A percentile compares a stretch with the other conserved stretches of the same genome.
These are phyloP conservation scores for Saccharomycopsis phalli DNA, from an alignment of 1,139 yeast genomes.

Conservation along the genomic window DNA sequence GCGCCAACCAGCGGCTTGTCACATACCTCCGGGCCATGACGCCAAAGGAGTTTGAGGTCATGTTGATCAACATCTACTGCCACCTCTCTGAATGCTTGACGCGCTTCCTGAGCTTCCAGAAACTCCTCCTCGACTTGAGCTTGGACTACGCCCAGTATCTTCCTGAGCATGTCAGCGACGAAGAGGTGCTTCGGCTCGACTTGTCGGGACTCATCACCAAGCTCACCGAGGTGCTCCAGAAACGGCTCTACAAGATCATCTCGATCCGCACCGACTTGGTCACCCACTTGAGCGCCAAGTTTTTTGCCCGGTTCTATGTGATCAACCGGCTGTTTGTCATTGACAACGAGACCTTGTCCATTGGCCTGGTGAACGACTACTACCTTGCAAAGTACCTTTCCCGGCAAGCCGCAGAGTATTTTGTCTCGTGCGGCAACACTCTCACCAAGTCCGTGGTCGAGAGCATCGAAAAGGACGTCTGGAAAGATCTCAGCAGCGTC, in stretches of 20 bases:
- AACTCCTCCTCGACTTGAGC: conserved; percentile 64
- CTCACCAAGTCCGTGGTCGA: conserved; percentile 29
- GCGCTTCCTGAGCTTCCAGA: conserved; percentile 71
- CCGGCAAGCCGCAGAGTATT: conserved; percentile 15
- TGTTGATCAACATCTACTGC: conserved; percentile 56
- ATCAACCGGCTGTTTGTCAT: conserved; percentile 61
- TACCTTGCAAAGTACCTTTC: conserved; percentile 14
- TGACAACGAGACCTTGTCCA: conserved; percentile 66
- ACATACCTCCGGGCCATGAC: conserved; percentile 53
- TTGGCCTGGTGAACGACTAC: conserved; percentile 4
- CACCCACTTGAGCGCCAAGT: conserved; percentile 36
- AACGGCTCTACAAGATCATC: conserved; percentile 68
- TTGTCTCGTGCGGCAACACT: conserved; percentile 18
- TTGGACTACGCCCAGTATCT: conserved; percentile 40
- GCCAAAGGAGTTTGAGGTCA: conserved; percentile 62
- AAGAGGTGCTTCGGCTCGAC: conserved; percentile 47
- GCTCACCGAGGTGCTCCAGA: conserved; percentile 66
- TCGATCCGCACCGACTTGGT: conserved; percentile 71
- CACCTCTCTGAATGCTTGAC: conserved; percentile 65
- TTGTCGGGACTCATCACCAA: conserved; percentile 45
- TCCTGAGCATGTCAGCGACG: conserved; percentile 24
- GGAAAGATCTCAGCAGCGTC: conserved; percentile 52
- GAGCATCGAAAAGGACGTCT: conserved; percentile 55
- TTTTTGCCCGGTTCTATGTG: conserved; percentile 59
- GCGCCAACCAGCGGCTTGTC: conserved; percentile 36